Conservation (phyloP, 2,329 filamentous ascomycete genomes). For the Sphaerostilbella broomeana region DNA sequence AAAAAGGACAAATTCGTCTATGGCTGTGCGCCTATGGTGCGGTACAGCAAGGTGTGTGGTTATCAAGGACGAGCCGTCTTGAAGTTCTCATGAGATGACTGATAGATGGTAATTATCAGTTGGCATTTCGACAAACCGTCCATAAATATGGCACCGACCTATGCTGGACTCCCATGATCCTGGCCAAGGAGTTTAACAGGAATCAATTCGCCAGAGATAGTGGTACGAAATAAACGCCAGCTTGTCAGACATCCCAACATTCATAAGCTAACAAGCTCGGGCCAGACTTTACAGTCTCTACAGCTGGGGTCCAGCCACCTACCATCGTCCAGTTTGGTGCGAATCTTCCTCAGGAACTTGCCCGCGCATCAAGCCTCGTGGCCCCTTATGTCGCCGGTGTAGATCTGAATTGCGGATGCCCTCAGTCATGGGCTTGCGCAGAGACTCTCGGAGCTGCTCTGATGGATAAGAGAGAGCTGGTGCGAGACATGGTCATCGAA, state of each 20-base stretch:
- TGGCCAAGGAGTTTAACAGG: conserved; percentile 63
- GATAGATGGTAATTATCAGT: conserved; percentile 32
- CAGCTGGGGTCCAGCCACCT: conserved; percentile 43
- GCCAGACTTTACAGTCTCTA: conserved; percentile 55
- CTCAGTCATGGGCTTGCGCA: conserved; percentile 65
- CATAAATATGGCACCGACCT: conserved; percentile 59
- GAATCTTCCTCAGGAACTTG: conserved; percentile 54
- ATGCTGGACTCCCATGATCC: conserved; percentile 66
- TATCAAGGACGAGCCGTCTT: not conserved
- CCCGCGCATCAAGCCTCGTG: conserved; percentile 55
- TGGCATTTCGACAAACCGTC: conserved; percentile 63
- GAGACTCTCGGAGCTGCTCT: conserved; percentile 62
- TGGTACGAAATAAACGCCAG: conserved; percentile 32
- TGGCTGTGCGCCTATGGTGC: conserved; percentile 61
- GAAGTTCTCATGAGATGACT: conserved; percentile 13
- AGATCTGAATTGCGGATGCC: conserved; percentile 67
- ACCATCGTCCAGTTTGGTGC: conserved; percentile 64
- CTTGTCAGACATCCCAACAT: not conserved
- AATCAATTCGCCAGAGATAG: conserved; percentile 53
- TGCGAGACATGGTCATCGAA: conserved; percentile 57
- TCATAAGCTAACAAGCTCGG: not conserved
- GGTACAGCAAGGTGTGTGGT: conserved; percentile 49
- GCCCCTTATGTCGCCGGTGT: conserved; percentile 57
- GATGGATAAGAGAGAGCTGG: conserved; percentile 58
- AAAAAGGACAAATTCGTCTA: conserved; percentile 48